phyloP scores from a whole-genome alignment of 768 basidiomycete species.

The Ramaria rubella region DNA sequence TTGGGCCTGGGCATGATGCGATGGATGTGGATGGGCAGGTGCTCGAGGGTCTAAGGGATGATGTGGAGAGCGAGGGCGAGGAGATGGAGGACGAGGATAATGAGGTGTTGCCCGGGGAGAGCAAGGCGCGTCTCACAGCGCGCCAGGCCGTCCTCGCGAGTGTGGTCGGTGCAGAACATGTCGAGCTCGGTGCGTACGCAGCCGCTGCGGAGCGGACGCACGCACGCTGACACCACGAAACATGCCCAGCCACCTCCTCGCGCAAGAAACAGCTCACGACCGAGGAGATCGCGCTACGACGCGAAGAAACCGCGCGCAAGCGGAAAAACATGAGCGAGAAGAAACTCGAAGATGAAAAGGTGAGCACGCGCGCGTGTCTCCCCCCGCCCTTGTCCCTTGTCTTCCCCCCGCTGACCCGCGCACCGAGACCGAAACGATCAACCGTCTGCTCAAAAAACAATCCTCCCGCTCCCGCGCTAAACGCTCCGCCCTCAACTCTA shows the following conservation, averaged over 20 bases:
- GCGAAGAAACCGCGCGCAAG: conserved; percentile 79
- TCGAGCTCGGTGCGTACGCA: conserved; percentile 47
- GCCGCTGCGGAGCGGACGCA: background rate
- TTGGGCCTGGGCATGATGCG: conserved; percentile 10
- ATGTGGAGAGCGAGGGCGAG: conserved; percentile 32
- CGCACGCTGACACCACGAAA: background rate
- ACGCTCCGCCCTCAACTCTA: conserved; percentile 4
- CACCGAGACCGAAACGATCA: conserved; percentile 90
- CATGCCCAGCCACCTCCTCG: background rate
- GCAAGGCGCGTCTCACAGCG: conserved; percentile 26
- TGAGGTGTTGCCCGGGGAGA: conserved; percentile 32
- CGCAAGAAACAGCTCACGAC: conserved; percentile 63
- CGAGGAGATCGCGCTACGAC: conserved; percentile 62
- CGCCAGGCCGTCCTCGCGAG: conserved; percentile 68
- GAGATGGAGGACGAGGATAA: conserved; percentile 57
- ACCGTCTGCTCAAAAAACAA: conserved; percentile 82
- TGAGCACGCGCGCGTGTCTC: conserved; percentile 20
- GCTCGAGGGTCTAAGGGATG: conserved; percentile 10
- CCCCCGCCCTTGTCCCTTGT: background rate
- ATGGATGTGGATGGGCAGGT: conserved; percentile 20
- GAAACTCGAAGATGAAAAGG: conserved; percentile 83
- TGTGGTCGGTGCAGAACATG: conserved; percentile 56
- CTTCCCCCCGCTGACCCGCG: too few relatives aligned
- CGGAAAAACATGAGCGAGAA: conserved; percentile 75
- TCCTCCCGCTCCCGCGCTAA: conserved; percentile 26